Conservation (phyloP, 1,284 basidiomycete species). For the Pseudozyma tsukubaensis region DNA sequence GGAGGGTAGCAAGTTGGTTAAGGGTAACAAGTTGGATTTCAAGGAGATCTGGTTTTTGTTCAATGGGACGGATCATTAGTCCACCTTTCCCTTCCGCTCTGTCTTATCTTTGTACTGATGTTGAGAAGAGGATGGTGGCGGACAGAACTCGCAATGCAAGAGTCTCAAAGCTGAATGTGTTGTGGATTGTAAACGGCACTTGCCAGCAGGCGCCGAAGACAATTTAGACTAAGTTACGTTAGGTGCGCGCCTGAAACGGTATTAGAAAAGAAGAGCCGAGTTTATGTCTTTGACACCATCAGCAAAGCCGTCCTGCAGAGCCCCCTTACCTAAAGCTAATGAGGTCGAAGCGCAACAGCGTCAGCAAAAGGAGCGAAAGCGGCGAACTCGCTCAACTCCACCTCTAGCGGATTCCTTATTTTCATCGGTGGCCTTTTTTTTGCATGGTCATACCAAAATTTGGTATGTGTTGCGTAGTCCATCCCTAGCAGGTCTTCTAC, state of each 20-base stretch:
- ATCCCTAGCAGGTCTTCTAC: conserved; percentile 3
- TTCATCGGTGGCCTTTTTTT: conserved; percentile 2
- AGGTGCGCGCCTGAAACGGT: no score
- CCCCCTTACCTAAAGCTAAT: neutral
- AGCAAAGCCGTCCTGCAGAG: neutral
- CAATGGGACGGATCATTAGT: conserved; percentile 29
- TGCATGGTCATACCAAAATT: conserved; percentile 12
- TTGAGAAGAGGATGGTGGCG: no score
- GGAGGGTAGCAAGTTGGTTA: conserved; percentile 86
- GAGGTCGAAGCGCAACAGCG: conserved; percentile 12
- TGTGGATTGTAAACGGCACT: no score
- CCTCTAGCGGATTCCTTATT: conserved; percentile 17
- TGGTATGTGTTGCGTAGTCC: neutral
- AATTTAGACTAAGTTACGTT: no score
- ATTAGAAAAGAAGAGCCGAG: no score
- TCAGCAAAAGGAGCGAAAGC: conserved; percentile 16
- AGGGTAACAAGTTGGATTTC: conserved; percentile 70
- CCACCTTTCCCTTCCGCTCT: neutral
- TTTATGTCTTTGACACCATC: no score
- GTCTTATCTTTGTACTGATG: neutral
- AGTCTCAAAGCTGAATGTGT: no score
- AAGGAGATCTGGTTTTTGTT: conserved; percentile 53
- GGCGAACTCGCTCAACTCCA: conserved; percentile 7
- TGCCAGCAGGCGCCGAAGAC: no score
- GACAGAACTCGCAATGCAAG: no score